Conservation (phyloP, 2,329 filamentous ascomycete genomes). For the Chaetomiaceae sp. region DNA sequence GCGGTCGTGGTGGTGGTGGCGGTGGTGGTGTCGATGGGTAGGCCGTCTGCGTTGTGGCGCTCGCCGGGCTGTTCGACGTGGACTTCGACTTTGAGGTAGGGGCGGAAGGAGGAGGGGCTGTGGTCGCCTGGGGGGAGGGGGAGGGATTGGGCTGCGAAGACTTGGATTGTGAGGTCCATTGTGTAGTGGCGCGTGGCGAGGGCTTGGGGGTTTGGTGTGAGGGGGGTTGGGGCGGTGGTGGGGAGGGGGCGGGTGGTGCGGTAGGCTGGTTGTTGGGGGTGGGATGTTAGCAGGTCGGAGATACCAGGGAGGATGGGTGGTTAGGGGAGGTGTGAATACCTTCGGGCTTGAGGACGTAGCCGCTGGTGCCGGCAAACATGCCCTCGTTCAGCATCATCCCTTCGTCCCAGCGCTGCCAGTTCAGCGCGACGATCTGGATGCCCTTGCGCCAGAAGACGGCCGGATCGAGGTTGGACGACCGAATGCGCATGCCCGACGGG, state of each 20-base stretch:
- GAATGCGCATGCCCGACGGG: conserved; percentile 74
- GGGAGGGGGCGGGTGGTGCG: conserved; percentile 32
- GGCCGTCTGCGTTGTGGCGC: conserved; percentile 37
- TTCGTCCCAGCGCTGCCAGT: conserved; percentile 88
- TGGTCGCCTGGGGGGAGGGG: conserved; percentile 56
- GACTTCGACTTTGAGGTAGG: conserved; percentile 78
- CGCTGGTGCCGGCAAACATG: conserved; percentile 80
- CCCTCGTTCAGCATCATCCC: conserved; percentile 95
- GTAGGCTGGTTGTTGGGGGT: conserved; percentile 31
- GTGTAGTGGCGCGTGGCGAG: conserved; percentile 47
- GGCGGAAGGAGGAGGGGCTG: conserved; percentile 56
- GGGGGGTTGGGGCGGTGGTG: conserved; percentile 25
- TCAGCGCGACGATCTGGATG: conserved; percentile 85
- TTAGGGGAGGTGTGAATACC: conserved; percentile 45
- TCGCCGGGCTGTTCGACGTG: conserved; percentile 67
- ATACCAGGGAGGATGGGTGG: not conserved
- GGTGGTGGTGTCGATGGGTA: conserved; percentile 41
- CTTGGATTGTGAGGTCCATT: conserved; percentile 65
- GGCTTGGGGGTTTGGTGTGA: conserved; percentile 12
- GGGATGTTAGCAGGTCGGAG: not conserved
- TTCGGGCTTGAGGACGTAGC: conserved; percentile 80
- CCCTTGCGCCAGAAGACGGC: conserved; percentile 81
- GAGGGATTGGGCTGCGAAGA: conserved; percentile 72
- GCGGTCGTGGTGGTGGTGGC: conserved; percentile 37
- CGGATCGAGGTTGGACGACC: conserved; percentile 83